A percentile compares a stretch with the other conserved stretches of the same genome.
These are phyloP conservation scores for Lanmaoa pseudosensibilis DNA, from an alignment of 768 basidiomycete genomes.

Conservation along the genomic window DNA sequence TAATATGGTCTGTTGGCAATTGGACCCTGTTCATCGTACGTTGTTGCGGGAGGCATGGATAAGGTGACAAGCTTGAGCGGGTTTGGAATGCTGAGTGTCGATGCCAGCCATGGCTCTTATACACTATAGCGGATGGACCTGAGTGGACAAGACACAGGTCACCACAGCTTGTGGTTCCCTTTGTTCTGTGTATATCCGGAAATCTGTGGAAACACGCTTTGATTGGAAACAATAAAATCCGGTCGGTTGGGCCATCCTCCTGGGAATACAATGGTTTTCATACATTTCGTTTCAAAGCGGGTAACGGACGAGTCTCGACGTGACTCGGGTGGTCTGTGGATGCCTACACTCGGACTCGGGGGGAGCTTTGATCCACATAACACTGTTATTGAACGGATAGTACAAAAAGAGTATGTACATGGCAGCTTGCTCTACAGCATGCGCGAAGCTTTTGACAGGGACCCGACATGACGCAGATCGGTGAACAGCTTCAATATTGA, in stretches of 20 bases:
- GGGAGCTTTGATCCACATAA: constrained; percentile 1
- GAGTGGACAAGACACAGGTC: constrained; percentile 14
- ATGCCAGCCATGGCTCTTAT: constrained; percentile 13
- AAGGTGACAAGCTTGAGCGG: neutral
- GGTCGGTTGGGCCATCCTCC: neutral
- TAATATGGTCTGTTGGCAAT: neutral
- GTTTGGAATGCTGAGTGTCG: neutral
- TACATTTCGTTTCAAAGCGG: neutral
- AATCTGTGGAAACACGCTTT: constrained; percentile 9
- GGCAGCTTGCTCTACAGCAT: neutral
- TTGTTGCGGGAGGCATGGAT: constrained; percentile 5
- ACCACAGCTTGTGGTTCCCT: constrained; percentile 14
- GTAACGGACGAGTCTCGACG: neutral
- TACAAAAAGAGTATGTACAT: no score
- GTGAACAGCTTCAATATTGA: neutral
- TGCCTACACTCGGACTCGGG: neutral
- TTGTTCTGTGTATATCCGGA: constrained; percentile 18
- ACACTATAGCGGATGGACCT: constrained; percentile 1
- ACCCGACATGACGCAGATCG: neutral
- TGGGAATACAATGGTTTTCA: constrained; percentile 7
- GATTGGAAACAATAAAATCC: constrained; percentile 12
- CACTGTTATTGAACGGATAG: no score
- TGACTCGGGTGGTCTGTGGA: no score
- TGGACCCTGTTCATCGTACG: neutral
- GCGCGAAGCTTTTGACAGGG: neutral